Percentiles rank a stretch among this genome's conserved stretches.
Conservation (phyloP, 495 filamentous ascomycete species). For the Opeltia flavorubescens region DNA sequence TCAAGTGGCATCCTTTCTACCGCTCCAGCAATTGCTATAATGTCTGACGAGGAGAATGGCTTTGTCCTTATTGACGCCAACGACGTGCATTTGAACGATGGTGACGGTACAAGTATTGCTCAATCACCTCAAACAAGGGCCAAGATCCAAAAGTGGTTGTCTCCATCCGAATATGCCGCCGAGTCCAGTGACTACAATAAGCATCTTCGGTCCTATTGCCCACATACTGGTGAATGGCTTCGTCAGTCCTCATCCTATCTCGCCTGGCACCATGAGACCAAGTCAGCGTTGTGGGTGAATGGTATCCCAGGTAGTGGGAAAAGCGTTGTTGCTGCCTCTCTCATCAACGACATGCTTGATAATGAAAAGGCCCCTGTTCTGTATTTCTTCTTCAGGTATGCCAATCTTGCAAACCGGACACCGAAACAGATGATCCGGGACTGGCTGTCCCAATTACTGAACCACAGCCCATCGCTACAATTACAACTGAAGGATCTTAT, state of each 20-base stretch:
- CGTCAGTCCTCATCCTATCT: conserved; percentile 19
- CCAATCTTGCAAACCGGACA: conserved; percentile 33
- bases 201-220: conserved; percentile 25
- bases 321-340: conserved; percentile 30
- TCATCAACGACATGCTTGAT: conserved; percentile 20
- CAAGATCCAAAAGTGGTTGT: conserved; percentile 7
- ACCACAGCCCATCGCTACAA: conserved; percentile 26
- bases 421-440: conserved; percentile 28
- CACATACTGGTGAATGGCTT: conserved; percentile 32
- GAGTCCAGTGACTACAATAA: conserved; percentile 19
- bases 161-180: conserved; percentile 8
- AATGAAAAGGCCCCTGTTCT: conserved; percentile 24
- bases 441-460: conserved; percentile 29
- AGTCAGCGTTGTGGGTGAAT: conserved; percentile 33
- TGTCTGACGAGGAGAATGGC: not conserved
- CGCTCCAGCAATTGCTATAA: too few species aligned
- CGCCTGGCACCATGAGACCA: conserved; percentile 24
- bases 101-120: not conserved
- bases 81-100: not conserved
- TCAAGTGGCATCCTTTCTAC: too few species aligned
- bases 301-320: conserved; percentile 40
- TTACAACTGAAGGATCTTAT: conserved; percentile 14
- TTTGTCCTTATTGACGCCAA: not conserved
- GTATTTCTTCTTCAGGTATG: conserved; percentile 42
- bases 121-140: not conserved